Conservation (phyloP, 176 grass and related monocot species). For the Phyllostachys edulis region DNA sequence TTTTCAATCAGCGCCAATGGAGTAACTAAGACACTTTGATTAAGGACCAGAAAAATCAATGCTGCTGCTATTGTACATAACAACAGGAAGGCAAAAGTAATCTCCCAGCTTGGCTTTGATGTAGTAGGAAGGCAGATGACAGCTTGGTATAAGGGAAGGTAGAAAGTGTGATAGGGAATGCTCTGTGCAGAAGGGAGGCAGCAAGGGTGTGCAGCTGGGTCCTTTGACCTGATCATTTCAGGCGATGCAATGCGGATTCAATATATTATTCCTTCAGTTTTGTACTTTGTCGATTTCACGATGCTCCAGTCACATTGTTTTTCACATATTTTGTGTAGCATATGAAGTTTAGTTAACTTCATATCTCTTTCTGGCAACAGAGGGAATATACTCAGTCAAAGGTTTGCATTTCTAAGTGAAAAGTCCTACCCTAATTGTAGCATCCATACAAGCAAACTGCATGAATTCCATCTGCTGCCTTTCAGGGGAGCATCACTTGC, state of each 20-base stretch:
- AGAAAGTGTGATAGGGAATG: background rate
- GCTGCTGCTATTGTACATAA: background rate
- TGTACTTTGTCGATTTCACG: background rate
- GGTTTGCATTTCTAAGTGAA: background rate
- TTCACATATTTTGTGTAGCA: background rate
- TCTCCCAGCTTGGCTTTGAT: background rate
- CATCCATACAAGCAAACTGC: background rate
- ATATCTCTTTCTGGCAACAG: background rate
- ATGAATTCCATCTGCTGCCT: background rate
- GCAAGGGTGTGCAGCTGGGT: background rate
- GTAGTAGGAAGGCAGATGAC: background rate
- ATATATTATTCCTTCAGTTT: background rate
- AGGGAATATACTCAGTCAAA: slow-evolving; percentile 3
- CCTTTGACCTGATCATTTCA: background rate
- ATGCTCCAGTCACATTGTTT: background rate
- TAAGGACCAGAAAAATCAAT: background rate
- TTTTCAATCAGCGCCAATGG: background rate
- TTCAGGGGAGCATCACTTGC: background rate
- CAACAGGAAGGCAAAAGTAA: background rate
- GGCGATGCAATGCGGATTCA: background rate
- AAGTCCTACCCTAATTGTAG: background rate
- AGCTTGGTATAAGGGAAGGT: background rate
- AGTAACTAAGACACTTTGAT: background rate
- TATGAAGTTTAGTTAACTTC: background rate
- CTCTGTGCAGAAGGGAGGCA: background rate